Base-by-base conservation (phyloP, 1,284 basidiomycete genomes). In the Tausonia pullulans region DNA sequence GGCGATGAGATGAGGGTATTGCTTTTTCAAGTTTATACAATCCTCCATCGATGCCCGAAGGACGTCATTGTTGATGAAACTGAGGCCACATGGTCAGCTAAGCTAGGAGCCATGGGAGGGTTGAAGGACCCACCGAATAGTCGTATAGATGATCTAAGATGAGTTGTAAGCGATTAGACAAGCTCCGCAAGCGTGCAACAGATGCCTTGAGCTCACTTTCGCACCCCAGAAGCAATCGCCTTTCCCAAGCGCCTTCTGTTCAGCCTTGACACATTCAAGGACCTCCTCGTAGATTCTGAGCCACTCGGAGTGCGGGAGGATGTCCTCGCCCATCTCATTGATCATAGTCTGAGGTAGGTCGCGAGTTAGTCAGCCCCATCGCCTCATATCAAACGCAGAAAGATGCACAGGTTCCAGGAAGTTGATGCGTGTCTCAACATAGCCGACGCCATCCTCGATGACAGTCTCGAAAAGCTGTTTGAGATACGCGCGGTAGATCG, bases 1-100 rank as follows among this genome's bases (percentile, higher is more conserved):
- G 43, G 83, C 81, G 62, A 90, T 85, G 60, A 87, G 74, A 68
- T 87, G 80, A 8, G 87, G 87, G 70, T 87, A 90, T 67, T 84
- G 80, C 70, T 85, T 82, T 72, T 87, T 88, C 65, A 90, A 77
- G 7, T 77, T 74, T 60, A 90, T 82, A 68, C 87, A 88, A 70
- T 90, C 87, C 60, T 87, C 83, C 39, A 84, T 74, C 71, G 85
- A 84, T 81, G 82, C 83, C 48, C 82, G 79, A 41, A 90, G 72
- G 67, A 83, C 81, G 63, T 85, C 82, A 13, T 77, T 74, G 2
- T 81, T 78, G 59, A 87, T 76, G 69, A 80, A 76, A 27, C 27
- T 27, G 27, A 27, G 27, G 27, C 27, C 27, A 2, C 27, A 27
- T 27, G 27, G 2, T 27, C 27, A 27, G 27, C 27, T 27, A 27